Evolutionary conservation across 2,329 filamentous ascomycete genomes (phyloP).

Genomic region (Fusarium sp.): DNA sequence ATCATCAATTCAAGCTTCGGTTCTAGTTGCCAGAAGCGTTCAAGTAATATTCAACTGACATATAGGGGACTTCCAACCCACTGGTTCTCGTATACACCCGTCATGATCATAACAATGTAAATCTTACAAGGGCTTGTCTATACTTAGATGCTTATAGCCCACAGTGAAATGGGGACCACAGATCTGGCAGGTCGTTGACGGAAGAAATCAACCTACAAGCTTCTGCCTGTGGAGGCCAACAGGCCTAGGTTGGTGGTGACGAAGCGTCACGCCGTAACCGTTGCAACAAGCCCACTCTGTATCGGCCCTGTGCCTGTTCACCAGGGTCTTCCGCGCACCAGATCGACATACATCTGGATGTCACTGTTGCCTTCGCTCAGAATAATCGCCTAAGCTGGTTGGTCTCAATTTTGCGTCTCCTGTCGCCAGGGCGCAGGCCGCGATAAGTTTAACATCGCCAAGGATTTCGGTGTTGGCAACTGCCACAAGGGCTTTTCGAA

Average conservation of each 20-base stretch:
- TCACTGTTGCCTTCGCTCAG: neutral
- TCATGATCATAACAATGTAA: slow-evolving; percentile 36
- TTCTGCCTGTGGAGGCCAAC: slow-evolving; percentile 12
- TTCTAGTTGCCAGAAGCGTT: slow-evolving; percentile 22
- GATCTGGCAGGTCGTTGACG: slow-evolving; percentile 18
- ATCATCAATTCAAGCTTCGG: slow-evolving; percentile 25
- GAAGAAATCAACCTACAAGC: slow-evolving; percentile 5
- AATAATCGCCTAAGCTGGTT: slow-evolving; percentile 1
- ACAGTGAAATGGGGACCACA: neutral
- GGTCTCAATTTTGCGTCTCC: slow-evolving; percentile 1
- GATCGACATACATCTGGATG: slow-evolving; percentile 29
- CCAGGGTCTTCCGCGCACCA: slow-evolving; percentile 26
- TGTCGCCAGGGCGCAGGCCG: neutral
- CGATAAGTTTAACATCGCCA: slow-evolving; percentile 12
- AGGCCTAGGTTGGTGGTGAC: slow-evolving; percentile 13
- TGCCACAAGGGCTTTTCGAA: slow-evolving; percentile 2
- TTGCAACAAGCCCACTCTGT: slow-evolving; percentile 32
- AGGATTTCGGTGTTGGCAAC: slow-evolving; percentile 7
- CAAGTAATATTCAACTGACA: slow-evolving; percentile 36
- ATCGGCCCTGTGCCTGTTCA: slow-evolving; percentile 18
- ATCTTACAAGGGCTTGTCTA: slow-evolving; percentile 29
- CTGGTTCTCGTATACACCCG: slow-evolving; percentile 37
- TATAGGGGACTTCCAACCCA: slow-evolving; percentile 35
- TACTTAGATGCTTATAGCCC: slow-evolving; percentile 28
- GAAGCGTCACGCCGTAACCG: slow-evolving; percentile 25